Base-by-base conservation (phyloP, 1,139 yeast species). In the Suhomyces ambrosiae region DNA sequence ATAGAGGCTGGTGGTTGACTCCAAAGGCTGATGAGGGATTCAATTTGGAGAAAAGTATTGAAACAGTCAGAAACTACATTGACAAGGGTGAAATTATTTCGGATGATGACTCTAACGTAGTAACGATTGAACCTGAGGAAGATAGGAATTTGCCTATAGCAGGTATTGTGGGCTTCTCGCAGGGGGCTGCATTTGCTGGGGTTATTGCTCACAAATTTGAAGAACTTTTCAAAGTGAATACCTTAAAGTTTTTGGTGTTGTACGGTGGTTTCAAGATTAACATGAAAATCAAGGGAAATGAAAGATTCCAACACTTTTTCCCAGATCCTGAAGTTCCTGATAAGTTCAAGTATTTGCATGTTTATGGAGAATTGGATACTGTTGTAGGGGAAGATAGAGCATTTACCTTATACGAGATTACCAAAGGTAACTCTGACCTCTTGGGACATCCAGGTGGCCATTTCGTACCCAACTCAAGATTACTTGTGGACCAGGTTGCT, bases 291-390 rank as follows among this genome's bases (percentile, higher is more conserved):
- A 49, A 65, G 8, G 68, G 65, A 0, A 63, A 65, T 38, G 49
- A 50, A 7, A 35, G 45, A 10, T 61, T 59, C 40, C 47, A 46
- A 17, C 39, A 49, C 4, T 60, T 53, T 38, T 81, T 79, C 22
- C 46, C 58, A 2, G 40, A 41, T 12, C 39, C 42, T 5, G 42
- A 42, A 1, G 48, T 41, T 7, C 25, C 40, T 2, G 33, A 27
- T 10, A 32, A 43, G 9, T 49, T 82, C 34, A 60, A 65, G 10
- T 58, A 82, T 2, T 64, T 92, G 37, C 96, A 89, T 56, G 82
- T 92, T 0, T 63, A 82, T 38, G 97, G 97, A 6, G 90, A 90
- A 38, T 64, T 89, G 27, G 98, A 92, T 55, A 87, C 97, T 0
- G 83, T 92, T 11, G 92, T 90, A 3, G 79, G 83, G n/a, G 89